Evolutionary conservation across 805 yeast species (phyloP).

Genomic region (Candida hungchunana): DNA sequence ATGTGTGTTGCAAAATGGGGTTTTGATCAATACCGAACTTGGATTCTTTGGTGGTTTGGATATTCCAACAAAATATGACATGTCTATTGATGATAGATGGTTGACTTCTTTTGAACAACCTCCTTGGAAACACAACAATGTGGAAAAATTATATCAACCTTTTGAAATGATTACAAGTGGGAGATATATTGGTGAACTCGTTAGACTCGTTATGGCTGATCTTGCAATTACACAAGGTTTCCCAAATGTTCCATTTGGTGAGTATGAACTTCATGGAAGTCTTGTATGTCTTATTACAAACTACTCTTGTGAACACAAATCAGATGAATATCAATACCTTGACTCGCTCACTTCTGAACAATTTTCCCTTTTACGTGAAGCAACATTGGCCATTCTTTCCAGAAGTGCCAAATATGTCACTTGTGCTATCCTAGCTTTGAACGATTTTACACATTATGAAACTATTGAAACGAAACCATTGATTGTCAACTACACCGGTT

Average conservation of each 20-base stretch:
- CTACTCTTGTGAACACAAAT: background rate
- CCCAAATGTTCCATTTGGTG: constrained; percentile 1
- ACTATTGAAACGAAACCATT: constrained; percentile 11
- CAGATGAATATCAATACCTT: background rate
- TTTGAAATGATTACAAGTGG: constrained; percentile 52
- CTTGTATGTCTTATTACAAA: constrained; percentile 4
- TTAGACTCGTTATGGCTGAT: constrained; percentile 41
- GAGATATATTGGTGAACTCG: constrained; percentile 50
- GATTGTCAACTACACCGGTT: constrained; percentile 47
- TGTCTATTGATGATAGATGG: constrained; percentile 33
- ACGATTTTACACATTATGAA: constrained; percentile 3
- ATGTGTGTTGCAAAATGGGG: constrained; percentile 33
- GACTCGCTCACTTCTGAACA: background rate
- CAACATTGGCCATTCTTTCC: background rate
- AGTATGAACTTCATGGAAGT: constrained; percentile 6
- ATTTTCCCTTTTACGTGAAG: background rate
- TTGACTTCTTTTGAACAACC: background rate
- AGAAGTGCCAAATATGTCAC: constrained; percentile 9
- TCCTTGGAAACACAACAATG: constrained; percentile 5
- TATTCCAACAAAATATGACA: constrained; percentile 37
- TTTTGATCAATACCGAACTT: constrained; percentile 47
- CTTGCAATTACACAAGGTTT: background rate
- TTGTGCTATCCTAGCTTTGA: constrained; percentile 9
- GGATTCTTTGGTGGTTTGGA: constrained; percentile 47
- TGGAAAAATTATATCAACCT: constrained; percentile 44